A percentile compares a stretch with the other conserved stretches of the same genome.
Evolutionary conservation across 306 rosid species (phyloP).

Genomic region (Acmispon strigosus): DNA sequence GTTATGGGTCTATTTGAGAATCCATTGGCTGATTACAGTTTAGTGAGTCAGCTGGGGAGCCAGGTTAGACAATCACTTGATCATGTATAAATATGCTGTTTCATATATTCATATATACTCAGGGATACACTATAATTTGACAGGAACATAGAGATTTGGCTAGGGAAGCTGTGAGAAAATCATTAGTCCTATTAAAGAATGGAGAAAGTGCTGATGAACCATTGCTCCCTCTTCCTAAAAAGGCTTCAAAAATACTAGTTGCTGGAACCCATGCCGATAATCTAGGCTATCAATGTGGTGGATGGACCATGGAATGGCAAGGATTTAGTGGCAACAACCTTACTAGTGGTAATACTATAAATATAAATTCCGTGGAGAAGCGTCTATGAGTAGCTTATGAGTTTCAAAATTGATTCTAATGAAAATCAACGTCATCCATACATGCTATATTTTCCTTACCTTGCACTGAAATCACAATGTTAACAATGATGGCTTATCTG

Average conservation of each 20-base stretch:
- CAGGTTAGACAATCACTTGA: constrained; percentile 19
- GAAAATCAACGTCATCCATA: too few relatives aligned
- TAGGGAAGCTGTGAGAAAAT: constrained; percentile 32
- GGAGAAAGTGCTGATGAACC: constrained; percentile 18
- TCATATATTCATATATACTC: too few relatives aligned
- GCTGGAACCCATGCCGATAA: constrained; percentile 40
- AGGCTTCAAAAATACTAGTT: constrained; percentile 26
- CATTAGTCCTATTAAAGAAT: constrained; percentile 30
- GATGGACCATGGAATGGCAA: constrained; percentile 37
- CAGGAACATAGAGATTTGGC: constrained; percentile 39
- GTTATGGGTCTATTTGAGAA: constrained; percentile 33
- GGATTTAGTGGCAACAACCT: constrained; percentile 24
- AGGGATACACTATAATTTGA: background rate
- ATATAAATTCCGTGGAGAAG: too few relatives aligned
- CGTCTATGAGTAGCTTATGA: too few relatives aligned
- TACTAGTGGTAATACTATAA: constrained; percentile 10
- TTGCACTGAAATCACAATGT: too few relatives aligned
- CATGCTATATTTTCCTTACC: background rate
- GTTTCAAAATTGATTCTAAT: too few relatives aligned
- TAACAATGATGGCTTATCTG: too few relatives aligned
- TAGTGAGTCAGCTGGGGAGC: constrained; percentile 19
- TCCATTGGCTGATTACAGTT: constrained; percentile 29
- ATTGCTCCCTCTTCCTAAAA: constrained; percentile 38
- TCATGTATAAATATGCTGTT: background rate
- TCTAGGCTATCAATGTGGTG: constrained; percentile 39